Percentiles rank a stretch among this genome's conserved stretches.
Conservation (phyloP, 148 eudicot genomes). For the Amaranthus hypochondriacus region DNA sequence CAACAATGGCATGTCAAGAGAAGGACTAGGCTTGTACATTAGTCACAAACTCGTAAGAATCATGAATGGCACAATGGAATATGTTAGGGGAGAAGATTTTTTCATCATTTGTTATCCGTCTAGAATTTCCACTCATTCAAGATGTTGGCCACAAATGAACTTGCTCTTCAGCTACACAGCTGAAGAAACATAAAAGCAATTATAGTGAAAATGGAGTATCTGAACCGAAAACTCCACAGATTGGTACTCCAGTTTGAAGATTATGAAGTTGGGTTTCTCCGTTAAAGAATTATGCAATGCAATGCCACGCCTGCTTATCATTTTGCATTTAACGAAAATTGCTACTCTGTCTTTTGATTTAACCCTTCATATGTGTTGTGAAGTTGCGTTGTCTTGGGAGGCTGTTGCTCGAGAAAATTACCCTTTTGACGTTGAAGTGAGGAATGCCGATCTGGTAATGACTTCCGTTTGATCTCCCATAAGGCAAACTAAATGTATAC, state of each 20-base stretch:
- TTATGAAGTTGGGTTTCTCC: background rate
- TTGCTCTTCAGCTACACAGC: background rate
- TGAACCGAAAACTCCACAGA: background rate
- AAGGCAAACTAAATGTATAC: background rate
- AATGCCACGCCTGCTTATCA: background rate
- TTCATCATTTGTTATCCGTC: slow-evolving; percentile 55
- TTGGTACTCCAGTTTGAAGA: background rate
- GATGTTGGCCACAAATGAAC: slow-evolving; percentile 12
- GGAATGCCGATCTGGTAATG: background rate
- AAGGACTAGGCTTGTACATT: slow-evolving; percentile 78
- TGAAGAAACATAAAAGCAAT: background rate
- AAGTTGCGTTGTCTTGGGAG: background rate
- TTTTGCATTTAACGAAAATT: background rate
- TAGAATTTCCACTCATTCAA: slow-evolving; percentile 67
- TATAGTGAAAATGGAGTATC: background rate
- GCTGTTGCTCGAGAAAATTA: background rate
- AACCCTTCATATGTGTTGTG: background rate
- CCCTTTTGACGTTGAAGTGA: background rate
- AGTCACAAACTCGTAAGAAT: slow-evolving; percentile 71
- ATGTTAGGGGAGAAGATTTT: slow-evolving; percentile 59
- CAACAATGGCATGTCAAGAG: slow-evolving; percentile 60
- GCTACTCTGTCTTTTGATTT: background rate
- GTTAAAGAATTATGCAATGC: background rate
- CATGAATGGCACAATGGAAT: slow-evolving; percentile 85
- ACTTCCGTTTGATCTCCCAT: background rate